Base-by-base conservation (phyloP, 768 basidiomycete species). In the Xerocomellus chrysenteron region DNA sequence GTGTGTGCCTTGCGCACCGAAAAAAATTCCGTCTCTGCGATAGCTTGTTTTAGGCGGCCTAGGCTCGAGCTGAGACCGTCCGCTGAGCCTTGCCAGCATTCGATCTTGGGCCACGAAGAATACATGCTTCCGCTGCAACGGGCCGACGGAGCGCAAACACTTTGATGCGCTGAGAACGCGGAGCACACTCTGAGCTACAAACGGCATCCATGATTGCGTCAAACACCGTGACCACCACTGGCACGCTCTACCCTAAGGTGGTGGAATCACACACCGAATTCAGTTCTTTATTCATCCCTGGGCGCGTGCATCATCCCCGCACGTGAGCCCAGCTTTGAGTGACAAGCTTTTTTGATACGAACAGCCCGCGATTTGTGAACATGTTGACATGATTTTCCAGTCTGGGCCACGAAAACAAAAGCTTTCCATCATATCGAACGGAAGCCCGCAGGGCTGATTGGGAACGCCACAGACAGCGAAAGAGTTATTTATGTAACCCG, bases 331-430 rank as follows among this genome's bases (percentile, higher is more conserved):
- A 13, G 16, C 47, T 50, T 57, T 47, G 42, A 65, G 55, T 59
- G 57, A 65, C 61, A 66, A 59, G 32, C 59, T 56, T 60, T 35
- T 57, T 62, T 58, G 63, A 65, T 65, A 58, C 47, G 37, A 60
- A 59, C 64, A 52, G 24, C 28, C 17, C 46, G 39, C 21, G 44
- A 50, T 19, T 56, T 16, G 41, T 43, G 28, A 30, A 30, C 42
- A 48, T 19, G 41, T 37, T 33, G 26, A 32, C 45, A 41, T 16
- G 26, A 56, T 44, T 24, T 41, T 46, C 43, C 55, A n/a, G n/a
- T 55, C 54, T 57, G 21, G 26, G 26, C 28, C 39, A 40, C 21
- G 36, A 41, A n/a, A 30, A 42, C 39, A 54, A 50, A 53, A 55
- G 41, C 26, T 49, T 45, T 45, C 33, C 54, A 48, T 7, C 42